Evolutionary conservation across 306 rosid genomes (phyloP).

Genomic region (Macrotyloma uniflorum): DNA sequence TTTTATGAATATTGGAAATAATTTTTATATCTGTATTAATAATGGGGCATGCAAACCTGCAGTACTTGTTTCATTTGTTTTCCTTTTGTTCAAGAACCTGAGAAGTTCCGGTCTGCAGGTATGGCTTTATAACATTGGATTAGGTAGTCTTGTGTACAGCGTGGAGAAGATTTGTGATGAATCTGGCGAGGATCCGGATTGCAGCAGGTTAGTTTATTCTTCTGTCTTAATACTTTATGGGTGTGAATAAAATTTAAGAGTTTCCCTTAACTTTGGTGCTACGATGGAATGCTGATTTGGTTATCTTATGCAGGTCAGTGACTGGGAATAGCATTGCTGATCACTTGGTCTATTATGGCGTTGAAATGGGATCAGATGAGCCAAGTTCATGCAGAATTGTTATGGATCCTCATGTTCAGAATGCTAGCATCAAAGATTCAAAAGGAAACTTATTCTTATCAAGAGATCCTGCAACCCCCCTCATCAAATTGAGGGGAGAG

Average conservation of each 20-base stretch:
- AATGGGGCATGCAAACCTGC: neutral
- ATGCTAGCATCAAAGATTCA: constrained; percentile 49
- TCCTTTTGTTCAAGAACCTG: constrained; percentile 23
- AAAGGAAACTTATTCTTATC: constrained; percentile 67
- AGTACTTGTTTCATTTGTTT: constrained; percentile 32
- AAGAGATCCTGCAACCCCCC: constrained; percentile 60
- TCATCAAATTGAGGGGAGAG: constrained; percentile 49
- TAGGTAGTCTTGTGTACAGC: constrained; percentile 71
- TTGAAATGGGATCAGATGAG: constrained; percentile 55
- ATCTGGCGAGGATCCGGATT: constrained; percentile 91
- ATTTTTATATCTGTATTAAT: neutral
- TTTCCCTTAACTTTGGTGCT: constrained; percentile 9
- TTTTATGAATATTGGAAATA: neutral
- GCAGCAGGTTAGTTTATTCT: constrained; percentile 79
- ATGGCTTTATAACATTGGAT: constrained; percentile 82
- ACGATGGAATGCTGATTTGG: constrained; percentile 24
- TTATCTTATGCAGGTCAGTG: constrained; percentile 74
- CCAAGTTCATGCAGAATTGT: constrained; percentile 76
- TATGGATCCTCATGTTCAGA: constrained; percentile 51
- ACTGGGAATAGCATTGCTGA: constrained; percentile 80
- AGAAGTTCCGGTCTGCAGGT: constrained; percentile 62
- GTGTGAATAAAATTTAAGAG: neutral
- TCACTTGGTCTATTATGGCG: constrained; percentile 73
- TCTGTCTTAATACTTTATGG: constrained; percentile 12
- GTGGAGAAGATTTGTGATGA: constrained; percentile 84